Evolutionary conservation across 345 rosid species (phyloP), one percentile per base, ranked within the genome.

Genomic region (Clausena lansium): DNA sequence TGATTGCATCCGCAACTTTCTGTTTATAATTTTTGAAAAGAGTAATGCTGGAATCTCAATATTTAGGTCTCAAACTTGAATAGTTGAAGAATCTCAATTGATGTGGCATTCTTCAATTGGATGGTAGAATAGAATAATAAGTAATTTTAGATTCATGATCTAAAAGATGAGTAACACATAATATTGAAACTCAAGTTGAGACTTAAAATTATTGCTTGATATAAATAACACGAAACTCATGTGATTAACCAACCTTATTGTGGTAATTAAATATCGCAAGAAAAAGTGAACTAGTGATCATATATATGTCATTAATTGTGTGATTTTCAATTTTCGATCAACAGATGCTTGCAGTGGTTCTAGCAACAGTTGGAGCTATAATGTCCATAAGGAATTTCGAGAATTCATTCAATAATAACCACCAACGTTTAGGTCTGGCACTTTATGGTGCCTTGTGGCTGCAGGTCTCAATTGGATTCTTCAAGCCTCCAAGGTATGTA

Each of bases 331-430:
- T 19, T 65, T 77, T n/a, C 5, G 14, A 28, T 27, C 39, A 50
- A 77, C 86, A 91, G 95, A 80, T 79, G 25, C 80, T 88, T 36
- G 67, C 89, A 58, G 85, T 88, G 73, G 69, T 86, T 45, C 65
- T 88, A 41, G 91, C 90, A 33, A 87, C 93, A 27, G 41, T 83
- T 39, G 95, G 92, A 75, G 95, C 91, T 8, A 81, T 89, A 24
- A 79, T 86, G 83, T 89, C 95, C 50, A 69, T 89, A 8, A 88
- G 60, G 66, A 87, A 77, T 67, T 89, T 91, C 50, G 93, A 88
- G 76, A 91, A 91, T 76, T 77, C 92, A 60, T 91, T 91, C 83
- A 77, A 85, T 68, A 91, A 91, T 86, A 77, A 71, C 76, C 93
- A 91, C 79, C 91, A 91, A 76, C 84, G 89, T 64, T 80, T 89